phyloP scores from a whole-genome alignment of 2,329 filamentous ascomycete genomes.

The Ophiocordyceps australis region DNA sequence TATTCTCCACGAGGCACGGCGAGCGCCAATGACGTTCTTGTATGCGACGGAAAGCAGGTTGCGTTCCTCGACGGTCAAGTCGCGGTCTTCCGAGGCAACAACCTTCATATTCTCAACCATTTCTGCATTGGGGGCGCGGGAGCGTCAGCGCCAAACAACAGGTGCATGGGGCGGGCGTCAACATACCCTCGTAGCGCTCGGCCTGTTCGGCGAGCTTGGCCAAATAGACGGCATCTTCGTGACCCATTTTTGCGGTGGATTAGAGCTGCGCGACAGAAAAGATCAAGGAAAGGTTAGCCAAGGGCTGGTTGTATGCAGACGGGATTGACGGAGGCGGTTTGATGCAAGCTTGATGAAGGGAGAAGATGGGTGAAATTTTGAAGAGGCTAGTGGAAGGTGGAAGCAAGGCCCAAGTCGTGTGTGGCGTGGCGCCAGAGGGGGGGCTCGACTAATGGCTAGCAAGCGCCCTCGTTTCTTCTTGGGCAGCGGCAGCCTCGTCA shows the following conservation, averaged over 20 bases:
- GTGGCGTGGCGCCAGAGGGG: too few relatives aligned
- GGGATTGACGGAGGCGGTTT: too few relatives aligned
- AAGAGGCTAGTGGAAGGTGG: too few relatives aligned
- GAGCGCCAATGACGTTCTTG: conserved; percentile 96
- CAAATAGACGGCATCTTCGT: conserved; percentile 98
- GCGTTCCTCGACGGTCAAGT: conserved; percentile 83
- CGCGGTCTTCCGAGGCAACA: conserved; percentile 73
- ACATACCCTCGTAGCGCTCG: conserved; percentile 96
- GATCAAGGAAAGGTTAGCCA: too few relatives aligned
- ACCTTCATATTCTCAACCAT: conserved; percentile 99
- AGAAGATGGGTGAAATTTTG: too few relatives aligned
- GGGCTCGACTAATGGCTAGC: too few relatives aligned
- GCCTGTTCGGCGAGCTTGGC: conserved; percentile 99
- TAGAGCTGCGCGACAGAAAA: too few relatives aligned
- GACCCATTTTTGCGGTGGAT: conserved; percentile 58
- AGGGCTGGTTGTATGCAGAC: too few relatives aligned
- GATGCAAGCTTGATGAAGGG: too few relatives aligned
- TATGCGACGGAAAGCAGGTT: conserved; percentile 96
- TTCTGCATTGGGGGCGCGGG: conserved; percentile 34
- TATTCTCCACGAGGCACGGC: conserved; percentile 96
- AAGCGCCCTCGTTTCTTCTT: too few relatives aligned
- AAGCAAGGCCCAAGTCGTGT: too few relatives aligned
- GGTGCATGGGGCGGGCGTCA: conserved; percentile 2
- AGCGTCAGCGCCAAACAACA: conserved; percentile 7
- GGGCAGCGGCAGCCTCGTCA: too few relatives aligned